Evolutionary conservation across 2,329 filamentous ascomycete species (phyloP), one percentile per base, ranked within the genome.

Genomic region (Microsporum canis): DNA sequence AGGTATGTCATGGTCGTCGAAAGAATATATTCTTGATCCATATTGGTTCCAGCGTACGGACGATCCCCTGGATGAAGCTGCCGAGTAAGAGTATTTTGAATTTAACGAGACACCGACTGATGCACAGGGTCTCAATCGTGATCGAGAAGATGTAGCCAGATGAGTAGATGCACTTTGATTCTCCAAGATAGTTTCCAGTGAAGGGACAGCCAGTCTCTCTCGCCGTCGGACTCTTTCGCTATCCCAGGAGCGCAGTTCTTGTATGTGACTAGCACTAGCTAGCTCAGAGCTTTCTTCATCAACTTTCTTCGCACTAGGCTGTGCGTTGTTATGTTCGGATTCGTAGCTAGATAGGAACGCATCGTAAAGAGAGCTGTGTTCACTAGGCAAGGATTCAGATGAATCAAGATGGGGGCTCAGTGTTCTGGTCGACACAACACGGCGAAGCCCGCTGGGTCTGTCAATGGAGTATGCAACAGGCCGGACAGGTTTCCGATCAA

Each of bases 291-390:
- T 59, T 76, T 75, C 59, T 76, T 75, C 59, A 29, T 38, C 39
- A 14, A 47, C 60, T 36, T 36, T 39, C 31, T n/a, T 38, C 38
- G 8, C 38, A n/a, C 7, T 36, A 29, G 51, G 59, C 39, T 57
- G 39, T 8, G 58, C 53, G 14, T 59, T 60, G 45, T 60, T 61
- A 47, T 45, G 39, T 34, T 70, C 67, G 39, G 64, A 66, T 23
- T 66, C 65, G 4, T 72, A 71, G 33, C 67, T 68, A 34, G 70
- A 69, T 53, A 69, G 63, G 43, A 68, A 62, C 5, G 74, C 75
- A 64, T 76, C 70, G 63, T 70, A 75, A 10, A 77, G 73, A 8
- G 69, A 73, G 57, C 66, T 68, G 53, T 73, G 71, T 29, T 73
- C 71, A 59, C 72, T 75, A 17, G 68, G 68, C 38, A 67, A 60